Evolutionary conservation across 1,284 basidiomycete species (phyloP).

Genomic region (Malassezia sympodialis): DNA sequence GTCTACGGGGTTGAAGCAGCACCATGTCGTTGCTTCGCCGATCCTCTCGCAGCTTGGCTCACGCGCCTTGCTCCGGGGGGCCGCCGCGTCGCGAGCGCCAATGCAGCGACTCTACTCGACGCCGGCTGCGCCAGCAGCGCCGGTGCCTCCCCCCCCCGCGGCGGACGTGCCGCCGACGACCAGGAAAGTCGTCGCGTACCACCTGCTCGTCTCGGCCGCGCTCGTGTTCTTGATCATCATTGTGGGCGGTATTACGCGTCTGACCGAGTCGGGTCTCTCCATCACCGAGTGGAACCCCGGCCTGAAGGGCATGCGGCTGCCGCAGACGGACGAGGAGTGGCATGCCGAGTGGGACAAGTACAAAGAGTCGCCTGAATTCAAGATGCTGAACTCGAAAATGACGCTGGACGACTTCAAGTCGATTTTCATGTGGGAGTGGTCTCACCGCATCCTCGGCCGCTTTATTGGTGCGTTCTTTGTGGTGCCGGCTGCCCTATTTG

Average conservation of each 20-base stretch:
- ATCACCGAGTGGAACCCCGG: constrained; percentile 95
- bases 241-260: constrained; percentile 87
- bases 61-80: background rate
- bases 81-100: background rate
- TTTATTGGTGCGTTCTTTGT: constrained; percentile 61
- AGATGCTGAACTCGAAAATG: constrained; percentile 81
- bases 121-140: background rate
- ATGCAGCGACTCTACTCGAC: constrained; percentile 3
- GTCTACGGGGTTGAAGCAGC: background rate
- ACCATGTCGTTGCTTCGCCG: background rate
- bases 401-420: constrained; percentile 81
- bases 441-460: constrained; percentile 84
- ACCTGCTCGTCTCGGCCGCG: constrained; percentile 71
- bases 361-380: constrained; percentile 86
- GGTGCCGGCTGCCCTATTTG: constrained; percentile 36
- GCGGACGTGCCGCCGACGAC: constrained; percentile 48
- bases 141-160: background rate
- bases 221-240: constrained; percentile 85
- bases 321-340: constrained; percentile 70
- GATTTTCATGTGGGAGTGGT: constrained; percentile 99
- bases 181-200: constrained; percentile 61
- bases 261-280: constrained; percentile 93
- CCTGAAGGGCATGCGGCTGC: constrained; percentile 75
- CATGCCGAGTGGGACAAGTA: constrained; percentile 87
- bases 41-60: background rate